Percentiles rank a stretch among this genome's conserved stretches.
Evolutionary conservation across 2,329 filamentous ascomycete genomes (phyloP).

Genomic region (Fusarium agapanthi): DNA sequence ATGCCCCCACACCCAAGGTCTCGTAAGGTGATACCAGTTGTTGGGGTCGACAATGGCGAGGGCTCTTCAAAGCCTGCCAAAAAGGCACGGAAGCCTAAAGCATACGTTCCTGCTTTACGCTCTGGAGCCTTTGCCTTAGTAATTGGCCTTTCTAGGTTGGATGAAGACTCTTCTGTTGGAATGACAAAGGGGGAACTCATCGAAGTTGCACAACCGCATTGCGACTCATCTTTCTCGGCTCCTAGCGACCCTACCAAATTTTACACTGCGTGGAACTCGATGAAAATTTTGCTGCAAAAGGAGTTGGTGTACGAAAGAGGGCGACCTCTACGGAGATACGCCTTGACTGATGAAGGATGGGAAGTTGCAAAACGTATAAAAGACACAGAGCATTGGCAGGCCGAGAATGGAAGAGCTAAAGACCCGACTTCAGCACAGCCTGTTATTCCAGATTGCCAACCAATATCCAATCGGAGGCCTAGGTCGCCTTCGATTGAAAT

Average conservation of each 20-base stretch:
- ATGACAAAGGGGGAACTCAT: constrained; percentile 76
- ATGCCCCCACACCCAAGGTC: constrained; percentile 68
- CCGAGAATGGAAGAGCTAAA: constrained; percentile 33
- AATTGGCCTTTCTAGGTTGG: constrained; percentile 68
- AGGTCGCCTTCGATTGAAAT: constrained; percentile 33
- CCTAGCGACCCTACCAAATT: constrained; percentile 73
- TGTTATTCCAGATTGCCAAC: not conserved
- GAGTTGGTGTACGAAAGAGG: constrained; percentile 78
- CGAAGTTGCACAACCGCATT: constrained; percentile 74
- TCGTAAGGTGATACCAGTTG: constrained; percentile 50
- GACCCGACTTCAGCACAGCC: constrained; percentile 6
- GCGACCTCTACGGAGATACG: constrained; percentile 72
- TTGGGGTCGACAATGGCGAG: constrained; percentile 46
- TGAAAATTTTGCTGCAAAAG: constrained; percentile 78
- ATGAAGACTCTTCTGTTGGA: constrained; percentile 60
- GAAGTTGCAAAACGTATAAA: constrained; percentile 74
- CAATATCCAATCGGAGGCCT: not conserved
- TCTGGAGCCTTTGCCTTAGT: constrained; percentile 80
- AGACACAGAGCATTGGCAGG: constrained; percentile 54
- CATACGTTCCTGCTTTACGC: constrained; percentile 77
- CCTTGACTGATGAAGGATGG: constrained; percentile 80
- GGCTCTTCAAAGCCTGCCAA: constrained; percentile 58
- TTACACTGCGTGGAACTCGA: constrained; percentile 85
- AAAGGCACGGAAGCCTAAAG: constrained; percentile 66
- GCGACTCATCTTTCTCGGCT: constrained; percentile 76